Evolutionary conservation across 306 rosid species (phyloP).

Genomic region (Vigna radiata): DNA sequence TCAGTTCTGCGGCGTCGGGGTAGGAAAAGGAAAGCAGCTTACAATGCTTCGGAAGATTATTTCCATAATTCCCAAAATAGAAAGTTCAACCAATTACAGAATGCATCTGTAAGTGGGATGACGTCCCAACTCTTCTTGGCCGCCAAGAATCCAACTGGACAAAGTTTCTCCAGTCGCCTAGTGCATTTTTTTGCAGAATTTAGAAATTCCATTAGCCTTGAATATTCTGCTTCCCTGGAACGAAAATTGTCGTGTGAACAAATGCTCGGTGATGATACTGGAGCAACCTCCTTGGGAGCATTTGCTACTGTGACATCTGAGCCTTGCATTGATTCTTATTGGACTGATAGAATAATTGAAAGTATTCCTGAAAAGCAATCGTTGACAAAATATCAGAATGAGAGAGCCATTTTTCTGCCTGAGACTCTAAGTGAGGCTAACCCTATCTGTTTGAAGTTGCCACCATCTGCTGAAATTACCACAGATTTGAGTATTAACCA

Average conservation of each 20-base stretch:
- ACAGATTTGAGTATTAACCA: constrained; percentile 27
- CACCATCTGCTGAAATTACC: constrained; percentile 31
- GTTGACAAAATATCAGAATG: constrained; percentile 45
- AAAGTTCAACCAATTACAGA: constrained; percentile 36
- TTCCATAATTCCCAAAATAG: constrained; percentile 32
- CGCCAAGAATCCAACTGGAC: constrained; percentile 56
- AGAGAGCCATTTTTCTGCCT: constrained; percentile 33
- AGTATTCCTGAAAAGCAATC: constrained; percentile 56
- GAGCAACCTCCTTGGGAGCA: constrained; percentile 44
- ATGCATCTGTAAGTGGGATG: constrained; percentile 54
- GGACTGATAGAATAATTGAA: constrained; percentile 71
- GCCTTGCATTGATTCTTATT: constrained; percentile 60
- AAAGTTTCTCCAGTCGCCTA: constrained; percentile 37
- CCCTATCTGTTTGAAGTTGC: constrained; percentile 28
- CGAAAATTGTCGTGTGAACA: constrained; percentile 47
- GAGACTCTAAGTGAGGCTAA: constrained; percentile 38
- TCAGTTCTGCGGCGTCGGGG: constrained; percentile 29
- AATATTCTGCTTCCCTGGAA: constrained; percentile 41
- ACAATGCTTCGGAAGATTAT: constrained; percentile 41
- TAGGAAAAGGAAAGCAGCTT: constrained; percentile 53
- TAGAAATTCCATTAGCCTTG: constrained; percentile 50
- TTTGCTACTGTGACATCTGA: constrained; percentile 45
- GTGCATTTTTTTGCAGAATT: constrained; percentile 55
- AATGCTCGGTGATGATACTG: constrained; percentile 45
- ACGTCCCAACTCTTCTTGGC: constrained; percentile 56